A percentile compares a stretch with the other conserved stretches of the same genome.
phyloP scores from a whole-genome alignment of 345 rosid species.

The Rubroshorea leprosula region DNA sequence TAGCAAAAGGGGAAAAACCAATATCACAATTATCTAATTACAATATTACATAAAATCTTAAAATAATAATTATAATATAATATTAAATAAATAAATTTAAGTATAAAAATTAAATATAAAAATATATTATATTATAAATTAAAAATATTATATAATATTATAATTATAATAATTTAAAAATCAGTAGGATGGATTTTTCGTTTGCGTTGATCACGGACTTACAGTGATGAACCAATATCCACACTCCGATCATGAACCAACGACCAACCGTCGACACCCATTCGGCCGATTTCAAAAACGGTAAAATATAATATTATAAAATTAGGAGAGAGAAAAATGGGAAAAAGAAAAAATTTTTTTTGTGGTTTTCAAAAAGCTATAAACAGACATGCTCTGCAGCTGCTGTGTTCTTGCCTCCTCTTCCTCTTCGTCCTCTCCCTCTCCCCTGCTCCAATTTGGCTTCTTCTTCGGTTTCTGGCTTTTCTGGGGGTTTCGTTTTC shows the following conservation, averaged over 20 bases:
- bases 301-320: not conserved
- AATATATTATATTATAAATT: too few species aligned
- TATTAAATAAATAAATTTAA: too few species aligned
- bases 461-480: slow-evolving; percentile 16
- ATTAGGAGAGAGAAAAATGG: not conserved
- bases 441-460: slow-evolving; percentile 13
- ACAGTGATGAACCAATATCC: not conserved
- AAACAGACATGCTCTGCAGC: slow-evolving; percentile 51
- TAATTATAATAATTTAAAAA: too few species aligned
- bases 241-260: not conserved
- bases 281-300: not conserved
- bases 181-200: too few species aligned
- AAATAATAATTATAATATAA: too few species aligned
- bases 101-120: too few species aligned
- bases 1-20: not conserved
- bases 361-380: slow-evolving; percentile 9
- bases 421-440: slow-evolving; percentile 12
- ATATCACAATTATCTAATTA: too few species aligned
- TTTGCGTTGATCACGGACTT: slow-evolving; percentile 17
- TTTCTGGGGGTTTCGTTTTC: slow-evolving; percentile 8
- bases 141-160: not conserved
- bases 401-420: slow-evolving; percentile 40
- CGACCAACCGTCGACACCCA: not conserved
- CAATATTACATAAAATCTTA: too few species aligned
- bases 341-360: not conserved